phyloP scores from a whole-genome alignment of 768 basidiomycete genomes.

The Podaxis rugospora region DNA sequence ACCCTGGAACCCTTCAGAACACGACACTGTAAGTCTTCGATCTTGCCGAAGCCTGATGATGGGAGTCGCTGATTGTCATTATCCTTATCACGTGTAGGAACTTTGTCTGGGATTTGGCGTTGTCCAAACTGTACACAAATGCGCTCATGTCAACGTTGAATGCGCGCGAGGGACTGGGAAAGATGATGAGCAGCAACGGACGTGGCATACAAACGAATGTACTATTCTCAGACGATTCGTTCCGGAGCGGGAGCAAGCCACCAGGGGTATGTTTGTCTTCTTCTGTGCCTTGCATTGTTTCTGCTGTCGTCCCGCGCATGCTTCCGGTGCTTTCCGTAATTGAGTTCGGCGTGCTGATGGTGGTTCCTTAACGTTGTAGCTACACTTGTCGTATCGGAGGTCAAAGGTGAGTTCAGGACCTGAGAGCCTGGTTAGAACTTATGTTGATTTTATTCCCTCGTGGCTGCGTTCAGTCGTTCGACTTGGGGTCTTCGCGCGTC shows the following conservation, averaged over 20 bases:
- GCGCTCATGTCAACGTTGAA: conserved; percentile 46
- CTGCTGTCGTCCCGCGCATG: not conserved
- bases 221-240: conserved; percentile 13
- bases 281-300: not conserved
- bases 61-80: not conserved
- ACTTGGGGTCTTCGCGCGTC: not conserved
- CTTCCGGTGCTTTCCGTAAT: not conserved
- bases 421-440: not conserved
- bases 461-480: not conserved
- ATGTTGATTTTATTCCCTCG: not conserved
- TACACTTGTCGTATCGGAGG: not conserved
- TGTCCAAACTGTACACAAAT: conserved; percentile 45
- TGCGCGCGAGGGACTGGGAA: conserved; percentile 31
- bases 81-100: conserved; percentile 24
- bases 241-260: not conserved
- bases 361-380: not conserved
- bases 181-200: not conserved
- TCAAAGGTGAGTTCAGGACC: conserved; percentile 1
- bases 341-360: too few relatives aligned
- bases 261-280: not conserved
- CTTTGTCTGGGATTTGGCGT: conserved; percentile 44
- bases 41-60: not conserved
- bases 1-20: conserved; percentile 21
- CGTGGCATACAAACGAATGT: conserved; percentile 14
- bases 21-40: conserved; percentile 35